These are phyloP conservation scores for Pyrenophora tritici-repentis DNA, from an alignment of 2,329 filamentous ascomycete species.

Conservation along the genomic window DNA sequence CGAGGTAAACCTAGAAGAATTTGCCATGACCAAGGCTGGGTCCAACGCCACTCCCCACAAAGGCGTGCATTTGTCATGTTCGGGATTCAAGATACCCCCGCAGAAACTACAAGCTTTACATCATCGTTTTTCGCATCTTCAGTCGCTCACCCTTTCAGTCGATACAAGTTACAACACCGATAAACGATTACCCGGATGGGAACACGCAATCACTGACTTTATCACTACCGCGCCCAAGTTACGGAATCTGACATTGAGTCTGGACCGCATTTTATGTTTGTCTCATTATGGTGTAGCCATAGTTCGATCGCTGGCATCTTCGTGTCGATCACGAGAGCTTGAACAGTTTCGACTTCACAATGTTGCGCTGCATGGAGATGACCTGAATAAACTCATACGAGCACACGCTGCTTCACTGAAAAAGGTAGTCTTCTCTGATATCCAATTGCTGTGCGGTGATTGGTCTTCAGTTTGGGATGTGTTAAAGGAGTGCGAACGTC, in stretches of 20 bases:
- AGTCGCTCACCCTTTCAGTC: conserved; percentile 26
- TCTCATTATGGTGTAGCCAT: conserved; percentile 24
- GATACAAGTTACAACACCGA: conserved; percentile 15
- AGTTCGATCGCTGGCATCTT: conserved; percentile 19
- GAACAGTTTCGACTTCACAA: conserved; percentile 24
- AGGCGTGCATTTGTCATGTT: conserved; percentile 19
- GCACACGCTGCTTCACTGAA: conserved; percentile 22
- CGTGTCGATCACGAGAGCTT: conserved; percentile 17
- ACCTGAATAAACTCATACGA: conserved; percentile 20
- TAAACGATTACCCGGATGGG: conserved; percentile 27
- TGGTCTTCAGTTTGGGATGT: conserved; percentile 20
- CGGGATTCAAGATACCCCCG: conserved; percentile 19
- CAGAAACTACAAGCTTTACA: conserved; percentile 17
- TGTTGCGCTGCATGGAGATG: conserved; percentile 18
- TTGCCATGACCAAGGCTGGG: conserved; percentile 27
- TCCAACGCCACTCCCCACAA: conserved; percentile 11
- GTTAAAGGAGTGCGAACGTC: conserved; percentile 8
- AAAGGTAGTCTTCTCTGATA: conserved; percentile 16
- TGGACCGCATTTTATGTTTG: conserved; percentile 18
- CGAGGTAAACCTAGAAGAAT: conserved; percentile 23
- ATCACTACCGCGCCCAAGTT: conserved; percentile 24
- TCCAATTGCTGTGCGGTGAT: conserved; percentile 18
- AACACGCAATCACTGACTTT: conserved; percentile 26
- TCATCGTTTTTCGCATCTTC: conserved; percentile 18
- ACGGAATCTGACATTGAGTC: conserved; percentile 24